These are phyloP conservation scores for Puccinellia tenuiflora DNA, from an alignment of 176 grass and related monocot genomes.

Conservation along the genomic window DNA sequence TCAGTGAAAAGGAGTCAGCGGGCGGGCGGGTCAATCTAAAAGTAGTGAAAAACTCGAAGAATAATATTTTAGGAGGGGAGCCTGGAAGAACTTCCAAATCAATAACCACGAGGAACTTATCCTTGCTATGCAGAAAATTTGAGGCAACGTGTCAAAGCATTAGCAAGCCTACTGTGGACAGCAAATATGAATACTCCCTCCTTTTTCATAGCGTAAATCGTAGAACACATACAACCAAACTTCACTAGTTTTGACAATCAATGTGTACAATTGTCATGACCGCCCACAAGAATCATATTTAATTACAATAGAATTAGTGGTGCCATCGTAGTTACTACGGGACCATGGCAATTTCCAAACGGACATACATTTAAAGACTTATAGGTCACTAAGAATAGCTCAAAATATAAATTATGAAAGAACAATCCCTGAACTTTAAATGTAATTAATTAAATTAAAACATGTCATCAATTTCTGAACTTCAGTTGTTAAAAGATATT, in stretches of 20 bases:
- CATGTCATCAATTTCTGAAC: not conserved
- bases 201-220: not conserved
- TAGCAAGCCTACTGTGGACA: not conserved
- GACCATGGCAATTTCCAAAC: not conserved
- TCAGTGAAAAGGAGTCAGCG: not conserved
- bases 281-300: not conserved
- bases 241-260: not conserved
- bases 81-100: not conserved
- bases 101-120: not conserved
- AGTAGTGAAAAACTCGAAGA: not conserved
- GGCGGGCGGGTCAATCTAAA: too few species aligned
- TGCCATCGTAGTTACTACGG: not conserved
- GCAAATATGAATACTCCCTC: not conserved
- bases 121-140: not conserved
- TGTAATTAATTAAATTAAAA: not conserved
- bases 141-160: not conserved
- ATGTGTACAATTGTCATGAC: not conserved
- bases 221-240: not conserved
- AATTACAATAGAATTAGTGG: not conserved
- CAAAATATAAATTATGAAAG: not conserved
- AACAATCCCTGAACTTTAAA: not conserved
- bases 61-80: not conserved
- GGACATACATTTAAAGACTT: not conserved
- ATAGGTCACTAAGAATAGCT: not conserved
- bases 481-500: slow-evolving; percentile 5